Conservation (phyloP, 169 alveolate species). For the Plasmodium gallinaceum region DNA sequence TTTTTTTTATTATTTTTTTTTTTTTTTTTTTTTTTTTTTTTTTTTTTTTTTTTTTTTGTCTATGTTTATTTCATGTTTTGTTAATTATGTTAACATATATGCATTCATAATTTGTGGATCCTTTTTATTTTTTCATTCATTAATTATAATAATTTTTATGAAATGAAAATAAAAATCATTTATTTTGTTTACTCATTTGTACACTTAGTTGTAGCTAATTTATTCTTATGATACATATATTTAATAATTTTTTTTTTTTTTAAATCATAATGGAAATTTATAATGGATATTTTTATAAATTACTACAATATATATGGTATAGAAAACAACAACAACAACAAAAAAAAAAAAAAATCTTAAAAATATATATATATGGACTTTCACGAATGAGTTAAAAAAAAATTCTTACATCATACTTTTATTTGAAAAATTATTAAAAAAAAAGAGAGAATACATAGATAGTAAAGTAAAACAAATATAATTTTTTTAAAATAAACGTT, state of each 20-base stretch:
- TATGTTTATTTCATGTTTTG: too few species aligned
- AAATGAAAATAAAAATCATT: neutral
- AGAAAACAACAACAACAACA: too few species aligned
- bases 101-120: neutral
- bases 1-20: neutral
- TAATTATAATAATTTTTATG: slow-evolving; percentile 15
- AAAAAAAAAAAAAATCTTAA: neutral
- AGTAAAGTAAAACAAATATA: neutral
- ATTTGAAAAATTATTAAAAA: too few species aligned
- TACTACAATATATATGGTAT: neutral
- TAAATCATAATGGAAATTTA: neutral
- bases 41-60: slow-evolving; percentile 15
- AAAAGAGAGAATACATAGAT: neutral
- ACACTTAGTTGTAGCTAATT: neutral
- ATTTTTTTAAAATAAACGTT: neutral
- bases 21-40: neutral
- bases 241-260: neutral
- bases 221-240: neutral
- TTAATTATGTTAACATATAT: too few species aligned
- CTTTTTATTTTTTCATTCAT: slow-evolving; percentile 24
- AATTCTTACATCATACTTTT: too few species aligned
- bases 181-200: neutral
- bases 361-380: neutral
- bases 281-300: neutral
- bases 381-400: too few species aligned